Evolutionary conservation across 2,329 filamentous ascomycete species (phyloP).

Genomic region (Plenodomus tracheiphilus): DNA sequence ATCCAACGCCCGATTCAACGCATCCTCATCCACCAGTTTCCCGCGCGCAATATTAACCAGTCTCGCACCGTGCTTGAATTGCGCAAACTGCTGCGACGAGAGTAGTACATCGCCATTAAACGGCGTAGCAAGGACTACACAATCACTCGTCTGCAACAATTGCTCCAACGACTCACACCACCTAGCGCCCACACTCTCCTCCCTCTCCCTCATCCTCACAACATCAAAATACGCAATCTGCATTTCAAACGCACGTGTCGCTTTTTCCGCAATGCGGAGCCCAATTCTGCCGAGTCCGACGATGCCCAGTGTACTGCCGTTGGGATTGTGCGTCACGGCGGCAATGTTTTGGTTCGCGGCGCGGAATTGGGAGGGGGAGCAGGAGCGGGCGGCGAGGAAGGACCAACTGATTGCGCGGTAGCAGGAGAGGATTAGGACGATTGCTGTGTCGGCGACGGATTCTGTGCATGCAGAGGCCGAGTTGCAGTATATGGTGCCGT

Average conservation of each 20-base stretch:
- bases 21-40: slow-evolving; percentile 66
- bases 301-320: slow-evolving; percentile 64
- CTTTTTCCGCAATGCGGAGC: slow-evolving; percentile 59
- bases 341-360: slow-evolving; percentile 65
- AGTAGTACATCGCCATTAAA: slow-evolving; percentile 57
- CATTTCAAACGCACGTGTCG: slow-evolving; percentile 66
- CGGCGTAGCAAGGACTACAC: slow-evolving; percentile 65
- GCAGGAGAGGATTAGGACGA: slow-evolving; percentile 69
- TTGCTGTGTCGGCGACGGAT: slow-evolving; percentile 71
- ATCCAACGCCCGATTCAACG: slow-evolving; percentile 63
- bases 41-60: slow-evolving; percentile 70
- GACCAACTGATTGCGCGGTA: slow-evolving; percentile 72
- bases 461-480: slow-evolving; percentile 71
- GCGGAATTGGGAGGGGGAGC: slow-evolving; percentile 53
- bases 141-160: slow-evolving; percentile 60
- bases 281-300: slow-evolving; percentile 68
- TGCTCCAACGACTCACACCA: slow-evolving; percentile 57
- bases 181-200: slow-evolving; percentile 55
- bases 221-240: slow-evolving; percentile 66
- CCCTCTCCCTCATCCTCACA: slow-evolving; percentile 52
- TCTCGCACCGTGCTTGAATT: slow-evolving; percentile 59
- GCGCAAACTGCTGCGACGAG: slow-evolving; percentile 50
- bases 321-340: slow-evolving; percentile 64
- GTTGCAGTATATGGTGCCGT: slow-evolving; percentile 73
- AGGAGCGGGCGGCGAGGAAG: slow-evolving; percentile 57